Evolutionary conservation across 176 grass and related monocot species (phyloP), one percentile per base, ranked within the genome.

Genomic region (Thinopyrum elongatum): DNA sequence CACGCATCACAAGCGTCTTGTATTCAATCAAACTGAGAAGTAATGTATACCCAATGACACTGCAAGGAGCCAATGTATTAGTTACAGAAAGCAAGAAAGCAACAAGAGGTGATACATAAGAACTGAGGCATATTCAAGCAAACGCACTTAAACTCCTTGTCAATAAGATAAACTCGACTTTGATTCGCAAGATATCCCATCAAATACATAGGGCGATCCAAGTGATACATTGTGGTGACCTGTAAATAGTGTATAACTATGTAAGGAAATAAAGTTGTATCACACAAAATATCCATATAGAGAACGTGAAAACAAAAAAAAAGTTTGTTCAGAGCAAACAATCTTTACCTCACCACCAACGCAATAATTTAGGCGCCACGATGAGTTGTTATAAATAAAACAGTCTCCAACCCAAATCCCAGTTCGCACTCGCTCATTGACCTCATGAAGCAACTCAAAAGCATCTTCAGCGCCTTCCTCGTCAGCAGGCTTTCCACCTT

Each of bases 331-430:
- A 61, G 31, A 82, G 74, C 47, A 62, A n/a, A 25, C 5, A 38
- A 80, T 67, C 55, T 74, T 70, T 94, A 98, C 97, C 97, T 98
- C 94, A 3, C 97, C 97, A 80, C 97, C 97, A 88, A 98, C 94
- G 21, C 94, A 98, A 87, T 98, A 98, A 75, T 98, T 98, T 65
- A 98, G 86, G 53, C 94, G 90, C 90, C 86, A 94, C 4, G 92
- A 98, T 80, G 92, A 96, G 86, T 98, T 98, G 65, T 96, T 98
- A 81, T 98, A 98, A 86, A 98, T 98, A 86, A 98, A 96, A 78
- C 97, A 98, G 76, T 98, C 97, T 29, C 97, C 97, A 86, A 98
- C 94, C 97, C 97, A 98, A 80, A 98, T 91, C 58, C 97, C 97
- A 44, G 97, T 98, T 70, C 97, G 84, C 66, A 96, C 97, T 64